Evolutionary conservation across 2,329 filamentous ascomycete species (phyloP).

Genomic region (Geosmithia flava): DNA sequence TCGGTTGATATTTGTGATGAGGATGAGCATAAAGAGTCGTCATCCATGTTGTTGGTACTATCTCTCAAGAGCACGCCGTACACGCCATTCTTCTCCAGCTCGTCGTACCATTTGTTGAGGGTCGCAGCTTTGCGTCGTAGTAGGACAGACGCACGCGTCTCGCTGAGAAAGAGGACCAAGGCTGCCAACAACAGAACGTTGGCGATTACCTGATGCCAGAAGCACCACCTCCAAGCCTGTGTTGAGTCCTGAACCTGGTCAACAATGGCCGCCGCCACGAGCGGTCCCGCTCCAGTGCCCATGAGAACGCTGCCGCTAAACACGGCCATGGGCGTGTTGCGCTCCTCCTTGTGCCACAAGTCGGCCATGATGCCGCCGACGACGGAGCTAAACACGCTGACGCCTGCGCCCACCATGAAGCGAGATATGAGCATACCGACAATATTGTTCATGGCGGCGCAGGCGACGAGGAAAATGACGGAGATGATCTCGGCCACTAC

Average conservation of each 20-base stretch:
- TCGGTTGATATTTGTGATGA: neutral
- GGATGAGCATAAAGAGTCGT: neutral
- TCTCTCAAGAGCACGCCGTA: constrained; percentile 23
- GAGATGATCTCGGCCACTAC: constrained; percentile 61
- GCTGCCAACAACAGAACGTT: constrained; percentile 46
- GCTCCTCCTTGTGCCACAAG: constrained; percentile 63
- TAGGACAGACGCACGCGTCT: constrained; percentile 72
- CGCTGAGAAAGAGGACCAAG: constrained; percentile 61
- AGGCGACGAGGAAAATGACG: constrained; percentile 57
- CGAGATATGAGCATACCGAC: constrained; percentile 64
- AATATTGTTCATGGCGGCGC: constrained; percentile 56
- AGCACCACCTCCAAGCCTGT: constrained; percentile 70
- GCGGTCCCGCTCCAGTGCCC: constrained; percentile 68
- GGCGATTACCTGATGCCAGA: constrained; percentile 71
- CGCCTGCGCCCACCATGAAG: constrained; percentile 67
- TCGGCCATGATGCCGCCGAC: constrained; percentile 87
- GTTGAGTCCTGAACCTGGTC: constrained; percentile 30
- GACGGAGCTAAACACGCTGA: constrained; percentile 73
- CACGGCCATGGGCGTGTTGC: constrained; percentile 83
- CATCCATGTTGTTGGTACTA: neutral
- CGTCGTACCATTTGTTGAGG: constrained; percentile 70
- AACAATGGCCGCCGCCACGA: constrained; percentile 59
- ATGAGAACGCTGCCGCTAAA: constrained; percentile 71
- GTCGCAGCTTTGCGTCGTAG: constrained; percentile 60
- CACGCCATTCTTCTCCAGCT: constrained; percentile 53